Base-by-base conservation (phyloP, 768 basidiomycete species). In the Suillus ampliporus region DNA sequence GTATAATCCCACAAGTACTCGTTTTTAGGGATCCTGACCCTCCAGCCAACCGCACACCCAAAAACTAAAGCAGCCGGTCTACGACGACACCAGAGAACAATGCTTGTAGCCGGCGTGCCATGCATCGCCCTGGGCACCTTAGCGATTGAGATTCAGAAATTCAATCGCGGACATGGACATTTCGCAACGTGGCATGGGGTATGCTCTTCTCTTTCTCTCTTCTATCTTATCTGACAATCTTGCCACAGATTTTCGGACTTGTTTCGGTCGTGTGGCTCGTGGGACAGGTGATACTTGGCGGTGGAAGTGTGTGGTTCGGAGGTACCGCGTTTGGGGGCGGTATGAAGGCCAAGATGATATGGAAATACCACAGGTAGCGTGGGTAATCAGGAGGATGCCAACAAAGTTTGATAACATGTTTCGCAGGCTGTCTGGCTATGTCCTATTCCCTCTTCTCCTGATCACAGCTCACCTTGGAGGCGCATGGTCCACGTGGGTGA, bases 301-400 rank as follows among this genome's bases (percentile, higher is more conserved):
- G 81, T 3, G 87, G 84, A n/a, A 91, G 89, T 56, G 90, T 92
- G 17, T 93, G 92, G 92, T 87, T 82, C 64, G 81, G 77, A 8
- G 92, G 92, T 13, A 80, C 80, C 17, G 79, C 80, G 0, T 90
- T 94, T 69, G 91, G 92, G 5, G 91, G 92, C 1, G 87, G 84
- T 15, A 73, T 79, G 48, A 88, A 84, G 71, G 91, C 92, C 15
- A 94, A 91, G 72, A 72, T 78, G 1, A 62, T 94, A 21, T 95
- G 92, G 89, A 95, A 94, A 72, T 94, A 92, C 66, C 93, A 95
- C 69, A 79, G 93, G 89, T 87, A 35, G 34, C 28, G n/a, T 31
- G 21, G 23, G 54, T 26, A 40, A 26, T n/a, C 15, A 26, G 26
- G 8, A 37, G 40, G 23, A 13, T 56, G 23, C 11, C 11, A 40